Evolutionary conservation across 805 yeast species (phyloP).

Genomic region (Pichia gijzeniarum): DNA sequence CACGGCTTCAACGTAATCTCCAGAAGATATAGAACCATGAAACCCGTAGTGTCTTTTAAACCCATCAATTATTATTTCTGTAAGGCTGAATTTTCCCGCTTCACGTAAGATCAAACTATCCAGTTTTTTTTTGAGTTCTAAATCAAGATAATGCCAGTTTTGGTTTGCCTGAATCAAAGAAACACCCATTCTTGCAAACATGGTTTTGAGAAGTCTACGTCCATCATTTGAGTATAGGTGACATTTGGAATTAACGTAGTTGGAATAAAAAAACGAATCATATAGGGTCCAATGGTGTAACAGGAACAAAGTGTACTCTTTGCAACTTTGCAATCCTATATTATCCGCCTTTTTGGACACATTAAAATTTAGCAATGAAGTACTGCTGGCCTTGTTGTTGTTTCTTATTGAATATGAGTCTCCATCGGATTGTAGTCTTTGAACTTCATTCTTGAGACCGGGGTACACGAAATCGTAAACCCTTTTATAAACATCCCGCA

Average conservation of each 20-base stretch:
- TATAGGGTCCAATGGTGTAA: conserved; percentile 91
- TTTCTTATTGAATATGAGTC: conserved; percentile 8
- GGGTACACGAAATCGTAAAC: conserved; percentile 71
- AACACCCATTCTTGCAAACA: conserved; percentile 96
- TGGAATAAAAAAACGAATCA: conserved; percentile 86
- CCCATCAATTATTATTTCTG: conserved; percentile 78
- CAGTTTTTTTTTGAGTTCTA: conserved; percentile 66
- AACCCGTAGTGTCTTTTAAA: conserved; percentile 83
- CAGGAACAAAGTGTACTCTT: conserved; percentile 80
- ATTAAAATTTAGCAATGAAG: conserved; percentile 14
- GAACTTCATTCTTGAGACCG: conserved; percentile 74
- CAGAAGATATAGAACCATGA: conserved; percentile 81
- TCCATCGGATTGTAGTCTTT: conserved; percentile 44
- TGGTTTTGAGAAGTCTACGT: conserved; percentile 71
- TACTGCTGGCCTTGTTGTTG: not conserved
- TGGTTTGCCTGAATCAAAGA: conserved; percentile 84
- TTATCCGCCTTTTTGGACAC: conserved; percentile 30
- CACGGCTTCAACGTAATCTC: conserved; percentile 86
- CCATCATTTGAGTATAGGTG: conserved; percentile 92
- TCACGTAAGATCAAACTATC: conserved; percentile 64
- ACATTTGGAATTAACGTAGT: conserved; percentile 81
- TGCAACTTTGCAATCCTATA: conserved; percentile 51
- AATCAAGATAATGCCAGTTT: conserved; percentile 87
- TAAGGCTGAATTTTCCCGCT: conserved; percentile 70
- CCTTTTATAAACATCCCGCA: conserved; percentile 66